phyloP scores from a whole-genome alignment of 2,329 filamentous ascomycete genomes.

The Acephala macrosclerotiorum region DNA sequence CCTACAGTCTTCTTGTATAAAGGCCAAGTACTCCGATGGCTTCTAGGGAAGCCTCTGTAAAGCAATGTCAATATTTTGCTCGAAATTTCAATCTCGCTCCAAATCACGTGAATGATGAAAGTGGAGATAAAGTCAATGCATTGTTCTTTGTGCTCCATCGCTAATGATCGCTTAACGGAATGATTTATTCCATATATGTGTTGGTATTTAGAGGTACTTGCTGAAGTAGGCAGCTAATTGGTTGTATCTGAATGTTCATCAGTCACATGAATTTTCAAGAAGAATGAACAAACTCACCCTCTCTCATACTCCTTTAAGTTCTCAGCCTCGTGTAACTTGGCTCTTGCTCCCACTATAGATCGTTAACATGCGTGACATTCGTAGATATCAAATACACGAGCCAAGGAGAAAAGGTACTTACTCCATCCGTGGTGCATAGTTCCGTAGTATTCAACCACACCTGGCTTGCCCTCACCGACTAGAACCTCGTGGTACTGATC shows the following conservation, averaged over 20 bases:
- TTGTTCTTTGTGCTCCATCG: neutral
- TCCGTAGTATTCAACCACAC: slow-evolving; percentile 34
- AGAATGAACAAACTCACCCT: slow-evolving; percentile 47
- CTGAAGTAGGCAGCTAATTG: slow-evolving; percentile 32
- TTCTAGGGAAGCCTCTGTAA: neutral
- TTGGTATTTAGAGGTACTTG: slow-evolving; percentile 42
- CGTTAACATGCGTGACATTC: slow-evolving; percentile 36
- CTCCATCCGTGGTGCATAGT: slow-evolving; percentile 38
- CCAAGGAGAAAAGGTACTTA: neutral
- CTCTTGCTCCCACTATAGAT: slow-evolving; percentile 63
- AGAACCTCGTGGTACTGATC: slow-evolving; percentile 52
- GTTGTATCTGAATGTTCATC: slow-evolving; percentile 29
- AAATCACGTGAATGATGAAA: neutral
- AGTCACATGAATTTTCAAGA: slow-evolving; percentile 2
- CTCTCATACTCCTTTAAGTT: slow-evolving; percentile 55
- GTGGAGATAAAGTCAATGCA: neutral
- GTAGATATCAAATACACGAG: neutral
- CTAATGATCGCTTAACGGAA: neutral
- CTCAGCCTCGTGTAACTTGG: slow-evolving; percentile 53
- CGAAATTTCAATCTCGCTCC: neutral
- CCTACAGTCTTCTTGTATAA: neutral
- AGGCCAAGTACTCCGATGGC: neutral
- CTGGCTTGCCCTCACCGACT: slow-evolving; percentile 49
- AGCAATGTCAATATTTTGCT: neutral
- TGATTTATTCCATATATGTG: neutral